Evolutionary conservation across 306 rosid genomes (phyloP), one percentile per base, ranked within the genome.

Genomic region (Purshia tridentata): DNA sequence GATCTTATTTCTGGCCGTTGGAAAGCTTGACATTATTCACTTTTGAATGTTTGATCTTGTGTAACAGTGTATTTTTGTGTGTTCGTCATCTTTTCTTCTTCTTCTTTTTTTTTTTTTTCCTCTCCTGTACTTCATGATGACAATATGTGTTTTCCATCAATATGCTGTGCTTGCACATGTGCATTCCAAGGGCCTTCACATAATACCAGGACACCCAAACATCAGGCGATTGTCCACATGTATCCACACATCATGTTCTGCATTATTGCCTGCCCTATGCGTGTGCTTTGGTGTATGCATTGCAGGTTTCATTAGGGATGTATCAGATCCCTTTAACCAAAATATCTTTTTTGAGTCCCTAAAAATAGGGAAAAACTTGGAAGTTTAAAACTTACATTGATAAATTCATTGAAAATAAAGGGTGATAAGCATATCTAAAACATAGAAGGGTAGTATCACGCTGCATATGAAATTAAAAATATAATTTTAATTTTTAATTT

Each of bases 1-100:
- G 19, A 65, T 55, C 55, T 37, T 69, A 71, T 53, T 61, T 55
- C 39, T 54, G 10, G 44, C 50, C 29, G 67, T 69, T 67, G 45
- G 78, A 65, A 44, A 57, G 59, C 62, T 51, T 80, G 35, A 6
- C 48, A 56, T 23, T 56, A 6, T 71, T 23, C 57, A 65, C n/a
- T 23, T 8, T 48, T 41, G n/a, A 42, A 55, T 56, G 6, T 70
- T 53, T 44, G 39, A 37, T 67, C 55, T 10, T 39, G 8, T 20
- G 9, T 20, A 14, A 10, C 37, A 45, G 35, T 68, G 22, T 76
- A 45, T 75, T 65, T n/a, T 67, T 50, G 47, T 35, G 23, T 42
- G 45, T 54, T 50, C n/a, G 67, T 44, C 13, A 64, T 57, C 59
- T 72, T 66, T 76, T 71, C 53, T 40, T 67, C 9, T 72, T 67